Percentiles rank a stretch among this genome's conserved stretches.
phyloP scores from a whole-genome alignment of 2,329 filamentous ascomycete genomes.

The Colletotrichum sp. region DNA sequence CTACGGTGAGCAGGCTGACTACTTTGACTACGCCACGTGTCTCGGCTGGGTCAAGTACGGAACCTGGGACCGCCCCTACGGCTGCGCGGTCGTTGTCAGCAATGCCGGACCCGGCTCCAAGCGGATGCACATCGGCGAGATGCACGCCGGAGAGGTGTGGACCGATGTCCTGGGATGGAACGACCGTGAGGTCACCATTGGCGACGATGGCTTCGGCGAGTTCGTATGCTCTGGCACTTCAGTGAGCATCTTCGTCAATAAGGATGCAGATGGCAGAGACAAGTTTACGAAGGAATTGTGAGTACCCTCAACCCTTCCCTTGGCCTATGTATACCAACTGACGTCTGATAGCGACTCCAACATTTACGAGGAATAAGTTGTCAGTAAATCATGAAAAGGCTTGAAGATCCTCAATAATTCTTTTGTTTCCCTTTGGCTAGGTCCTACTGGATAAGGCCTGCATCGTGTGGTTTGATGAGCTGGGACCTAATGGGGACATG shows the following conservation, averaged over 20 bases:
- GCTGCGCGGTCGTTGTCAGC: conserved; percentile 63
- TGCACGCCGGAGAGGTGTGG: conserved; percentile 66
- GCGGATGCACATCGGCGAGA: conserved; percentile 67
- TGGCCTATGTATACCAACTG: background rate
- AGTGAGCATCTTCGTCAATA: conserved; percentile 65
- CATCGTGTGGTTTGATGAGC: background rate
- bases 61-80: conserved; percentile 47
- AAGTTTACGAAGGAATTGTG: conserved; percentile 46
- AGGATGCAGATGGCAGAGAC: conserved; percentile 55
- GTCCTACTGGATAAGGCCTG: background rate
- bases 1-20: conserved; percentile 70
- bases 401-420: fast-evolving
- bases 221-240: conserved; percentile 62
- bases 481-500: background rate
- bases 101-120: conserved; percentile 56
- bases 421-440: background rate
- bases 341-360: conserved; percentile 27
- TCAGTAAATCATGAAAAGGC: background rate
- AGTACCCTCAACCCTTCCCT: conserved; percentile 21
- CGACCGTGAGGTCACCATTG: conserved; percentile 61
- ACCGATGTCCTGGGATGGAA: conserved; percentile 66
- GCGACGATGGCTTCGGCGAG: conserved; percentile 62
- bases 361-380: conserved; percentile 28
- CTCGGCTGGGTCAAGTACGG: conserved; percentile 65
- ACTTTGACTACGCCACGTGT: conserved; percentile 65